A percentile compares a stretch with the other conserved stretches of the same genome.
These are phyloP conservation scores for Fusarium euwallaceae DNA, from an alignment of 2,329 filamentous ascomycete species.

Conservation along the genomic window DNA sequence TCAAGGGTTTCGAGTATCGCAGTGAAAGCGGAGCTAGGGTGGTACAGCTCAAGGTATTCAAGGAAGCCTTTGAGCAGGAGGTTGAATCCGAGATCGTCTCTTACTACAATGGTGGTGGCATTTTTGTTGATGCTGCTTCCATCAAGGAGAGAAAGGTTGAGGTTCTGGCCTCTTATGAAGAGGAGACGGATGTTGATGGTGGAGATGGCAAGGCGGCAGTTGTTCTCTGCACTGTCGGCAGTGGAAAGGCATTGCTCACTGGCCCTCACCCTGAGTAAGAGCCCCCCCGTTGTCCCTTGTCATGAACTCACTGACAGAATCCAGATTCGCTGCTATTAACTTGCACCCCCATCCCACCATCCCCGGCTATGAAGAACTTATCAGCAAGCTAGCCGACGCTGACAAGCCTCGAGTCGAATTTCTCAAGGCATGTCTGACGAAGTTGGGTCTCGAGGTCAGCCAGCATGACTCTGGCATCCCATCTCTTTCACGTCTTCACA, in stretches of 20 bases:
- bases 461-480: conserved; percentile 78
- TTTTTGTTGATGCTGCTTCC: conserved; percentile 85
- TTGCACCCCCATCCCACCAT: conserved; percentile 76
- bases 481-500: conserved; percentile 83
- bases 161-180: conserved; percentile 83
- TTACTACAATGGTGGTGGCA: conserved; percentile 95
- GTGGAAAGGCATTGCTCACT: conserved; percentile 83
- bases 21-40: conserved; percentile 88
- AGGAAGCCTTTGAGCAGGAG: conserved; percentile 67
- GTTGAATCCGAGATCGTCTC: conserved; percentile 75
- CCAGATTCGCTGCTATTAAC: conserved; percentile 85
- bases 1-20: conserved; percentile 89
- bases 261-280: conserved; percentile 91
- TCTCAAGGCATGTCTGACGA: conserved; percentile 81
- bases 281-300: background rate
- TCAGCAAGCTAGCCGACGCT: conserved; percentile 75
- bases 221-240: conserved; percentile 85
- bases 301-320: background rate
- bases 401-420: conserved; percentile 80
- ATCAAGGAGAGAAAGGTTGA: conserved; percentile 76
- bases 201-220: conserved; percentile 82
- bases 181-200: conserved; percentile 80
- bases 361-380: conserved; percentile 77
- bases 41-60: conserved; percentile 74
- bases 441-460: conserved; percentile 85